phyloP scores from a whole-genome alignment of 768 basidiomycete genomes.

The Sporobolomyces phaffii region DNA sequence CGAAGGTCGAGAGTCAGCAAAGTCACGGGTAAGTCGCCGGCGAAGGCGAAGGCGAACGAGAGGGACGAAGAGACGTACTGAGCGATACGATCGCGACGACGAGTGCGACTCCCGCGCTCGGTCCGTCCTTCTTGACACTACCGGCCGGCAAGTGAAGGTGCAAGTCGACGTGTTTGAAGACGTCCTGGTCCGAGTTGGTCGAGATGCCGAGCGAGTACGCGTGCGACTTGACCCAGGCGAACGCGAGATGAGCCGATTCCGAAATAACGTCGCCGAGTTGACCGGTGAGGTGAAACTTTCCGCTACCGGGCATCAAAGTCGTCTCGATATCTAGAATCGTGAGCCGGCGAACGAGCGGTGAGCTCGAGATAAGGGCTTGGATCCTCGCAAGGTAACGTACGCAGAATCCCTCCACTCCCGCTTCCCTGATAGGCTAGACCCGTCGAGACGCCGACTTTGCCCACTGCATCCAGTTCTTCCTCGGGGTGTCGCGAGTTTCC shows the following conservation, averaged over 20 bases:
- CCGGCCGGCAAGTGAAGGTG: constrained; percentile 81
- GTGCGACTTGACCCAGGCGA: constrained; percentile 83
- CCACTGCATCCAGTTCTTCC: constrained; percentile 52
- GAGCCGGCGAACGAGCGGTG: too few species aligned
- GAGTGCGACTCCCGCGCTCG: constrained; percentile 84
- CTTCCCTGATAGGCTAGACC: constrained; percentile 45
- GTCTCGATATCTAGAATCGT: constrained; percentile 81
- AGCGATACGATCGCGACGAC: constrained; percentile 81
- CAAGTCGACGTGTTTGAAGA: constrained; percentile 69
- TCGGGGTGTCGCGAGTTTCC: constrained; percentile 74
- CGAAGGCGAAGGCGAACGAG: constrained; percentile 60
- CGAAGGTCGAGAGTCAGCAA: too few species aligned
- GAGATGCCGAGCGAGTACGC: constrained; percentile 44
- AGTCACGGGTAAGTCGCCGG: neutral
- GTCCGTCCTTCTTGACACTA: constrained; percentile 88
- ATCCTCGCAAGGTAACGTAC: too few species aligned
- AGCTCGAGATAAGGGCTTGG: too few species aligned
- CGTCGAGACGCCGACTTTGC: constrained; percentile 33
- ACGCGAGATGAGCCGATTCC: constrained; percentile 80
- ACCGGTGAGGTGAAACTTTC: constrained; percentile 70
- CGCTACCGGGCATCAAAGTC: constrained; percentile 66
- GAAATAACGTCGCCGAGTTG: constrained; percentile 84
- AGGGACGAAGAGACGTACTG: constrained; percentile 56
- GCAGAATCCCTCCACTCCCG: constrained; percentile 44
- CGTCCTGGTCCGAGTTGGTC: constrained; percentile 26